phyloP scores from a whole-genome alignment of 345 rosid genomes.

The Hevea brasiliensis region DNA sequence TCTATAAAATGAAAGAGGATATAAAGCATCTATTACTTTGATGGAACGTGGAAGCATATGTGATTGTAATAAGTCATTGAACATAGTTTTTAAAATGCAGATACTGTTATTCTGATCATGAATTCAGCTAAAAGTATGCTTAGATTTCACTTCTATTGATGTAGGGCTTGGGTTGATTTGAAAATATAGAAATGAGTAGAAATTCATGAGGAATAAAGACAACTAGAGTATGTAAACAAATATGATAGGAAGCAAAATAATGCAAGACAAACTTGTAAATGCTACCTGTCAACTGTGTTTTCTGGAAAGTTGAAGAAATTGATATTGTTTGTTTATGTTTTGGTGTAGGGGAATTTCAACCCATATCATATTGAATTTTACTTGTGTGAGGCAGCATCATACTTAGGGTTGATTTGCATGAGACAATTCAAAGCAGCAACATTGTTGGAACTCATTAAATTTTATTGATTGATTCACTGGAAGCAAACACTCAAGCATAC shows the following conservation, averaged over 20 bases:
- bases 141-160: not conserved
- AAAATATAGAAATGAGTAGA: too few relatives aligned
- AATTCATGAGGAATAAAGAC: not conserved
- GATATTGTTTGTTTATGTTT: not conserved
- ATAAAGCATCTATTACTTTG: not conserved
- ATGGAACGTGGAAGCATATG: not conserved
- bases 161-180: not conserved
- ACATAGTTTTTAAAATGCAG: not conserved
- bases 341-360: not conserved
- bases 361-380: not conserved
- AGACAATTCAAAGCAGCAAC: not conserved
- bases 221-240: not conserved
- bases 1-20: not conserved
- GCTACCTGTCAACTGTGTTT: not conserved
- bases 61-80: not conserved
- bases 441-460: not conserved
- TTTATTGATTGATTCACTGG: not conserved
- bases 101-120: not conserved
- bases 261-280: not conserved
- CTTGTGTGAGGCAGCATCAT: not conserved
- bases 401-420: not conserved
- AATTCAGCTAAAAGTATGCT: not conserved
- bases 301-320: not conserved
- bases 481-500: not conserved
- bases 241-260: not conserved